A percentile compares a stretch with the other conserved stretches of the same genome.
Conservation (phyloP, 2,329 filamentous ascomycete genomes). For the Cordyceps cateniannulata region DNA sequence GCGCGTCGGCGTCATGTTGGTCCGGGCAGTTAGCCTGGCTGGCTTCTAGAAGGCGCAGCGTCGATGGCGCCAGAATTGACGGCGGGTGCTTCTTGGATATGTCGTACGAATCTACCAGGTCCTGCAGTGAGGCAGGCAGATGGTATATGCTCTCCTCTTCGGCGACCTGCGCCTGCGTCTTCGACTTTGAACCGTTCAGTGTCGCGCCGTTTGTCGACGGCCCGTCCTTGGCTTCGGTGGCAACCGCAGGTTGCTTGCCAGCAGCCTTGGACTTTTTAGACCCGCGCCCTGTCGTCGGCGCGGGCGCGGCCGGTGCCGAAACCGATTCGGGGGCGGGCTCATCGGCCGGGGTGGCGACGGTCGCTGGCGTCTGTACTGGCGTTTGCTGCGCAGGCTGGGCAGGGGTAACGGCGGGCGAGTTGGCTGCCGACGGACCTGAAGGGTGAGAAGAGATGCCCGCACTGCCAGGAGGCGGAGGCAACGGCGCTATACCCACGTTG, state of each 20-base stretch:
- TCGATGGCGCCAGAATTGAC: slow-evolving; percentile 55
- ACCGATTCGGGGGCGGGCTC: slow-evolving; percentile 12
- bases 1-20: slow-evolving; percentile 70
- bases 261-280: slow-evolving; percentile 36
- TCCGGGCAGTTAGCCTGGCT: slow-evolving; percentile 72
- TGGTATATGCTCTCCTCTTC: slow-evolving; percentile 86
- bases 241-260: slow-evolving; percentile 36
- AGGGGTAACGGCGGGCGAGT: slow-evolving; percentile 36
- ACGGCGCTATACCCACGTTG: slow-evolving; percentile 85
- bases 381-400: slow-evolving; percentile 36
- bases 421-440: slow-evolving; percentile 23
- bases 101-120: slow-evolving; percentile 88
- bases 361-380: slow-evolving; percentile 24
- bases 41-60: slow-evolving; percentile 66
- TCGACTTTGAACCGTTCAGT: slow-evolving; percentile 45
- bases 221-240: slow-evolving; percentile 34
- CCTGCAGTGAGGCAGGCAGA: slow-evolving; percentile 79
- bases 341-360: slow-evolving; percentile 17
- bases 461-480: slow-evolving; percentile 79
- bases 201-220: slow-evolving; percentile 40
- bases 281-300: slow-evolving; percentile 14
- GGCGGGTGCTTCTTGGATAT: slow-evolving; percentile 65
- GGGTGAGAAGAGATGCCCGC: slow-evolving; percentile 43
- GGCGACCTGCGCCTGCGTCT: slow-evolving; percentile 33
- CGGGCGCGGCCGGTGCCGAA: slow-evolving; percentile 21